Conservation (phyloP, 768 basidiomycete genomes). For the Filobasidium floriforme region DNA sequence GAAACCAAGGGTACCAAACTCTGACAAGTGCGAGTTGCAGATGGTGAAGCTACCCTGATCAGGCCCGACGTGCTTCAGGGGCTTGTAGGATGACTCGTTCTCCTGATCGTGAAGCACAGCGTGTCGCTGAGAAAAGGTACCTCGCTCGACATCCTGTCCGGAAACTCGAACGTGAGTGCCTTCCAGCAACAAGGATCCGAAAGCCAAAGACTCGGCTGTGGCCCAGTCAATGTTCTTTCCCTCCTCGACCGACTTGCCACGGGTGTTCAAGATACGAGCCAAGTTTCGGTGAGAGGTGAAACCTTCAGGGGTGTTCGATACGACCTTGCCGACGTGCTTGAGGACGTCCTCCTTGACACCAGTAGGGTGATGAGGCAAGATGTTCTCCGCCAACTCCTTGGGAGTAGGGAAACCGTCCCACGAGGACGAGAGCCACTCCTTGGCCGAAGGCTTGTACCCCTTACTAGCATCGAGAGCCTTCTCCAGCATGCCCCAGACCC, state of each 20-base stretch:
- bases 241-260: constrained; percentile 86
- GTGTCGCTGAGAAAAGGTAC: constrained; percentile 97
- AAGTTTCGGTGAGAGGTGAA: constrained; percentile 89
- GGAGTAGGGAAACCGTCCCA: constrained; percentile 99
- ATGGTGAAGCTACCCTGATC: constrained; percentile 88
- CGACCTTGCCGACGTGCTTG: constrained; percentile 72
- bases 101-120: constrained; percentile 93
- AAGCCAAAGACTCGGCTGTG: constrained; percentile 93
- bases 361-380: constrained; percentile 82
- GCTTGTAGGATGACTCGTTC: constrained; percentile 81
- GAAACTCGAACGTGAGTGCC: constrained; percentile 90
- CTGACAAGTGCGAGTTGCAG: constrained; percentile 94
- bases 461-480: constrained; percentile 87
- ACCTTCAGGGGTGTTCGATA: constrained; percentile 74
- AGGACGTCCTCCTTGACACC: constrained; percentile 70
- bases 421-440: constrained; percentile 95
- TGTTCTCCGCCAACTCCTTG: constrained; percentile 83
- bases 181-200: constrained; percentile 86
- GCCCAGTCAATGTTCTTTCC: constrained; percentile 94
- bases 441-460: constrained; percentile 87
- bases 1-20: constrained; percentile 89
- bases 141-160: constrained; percentile 96
- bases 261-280: constrained; percentile 75
- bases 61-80: constrained; percentile 77
- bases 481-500: constrained; percentile 99